Evolutionary conservation across 2,329 filamentous ascomycete species (phyloP), one percentile per base, ranked within the genome.

Genomic region (Periconia sp.): DNA sequence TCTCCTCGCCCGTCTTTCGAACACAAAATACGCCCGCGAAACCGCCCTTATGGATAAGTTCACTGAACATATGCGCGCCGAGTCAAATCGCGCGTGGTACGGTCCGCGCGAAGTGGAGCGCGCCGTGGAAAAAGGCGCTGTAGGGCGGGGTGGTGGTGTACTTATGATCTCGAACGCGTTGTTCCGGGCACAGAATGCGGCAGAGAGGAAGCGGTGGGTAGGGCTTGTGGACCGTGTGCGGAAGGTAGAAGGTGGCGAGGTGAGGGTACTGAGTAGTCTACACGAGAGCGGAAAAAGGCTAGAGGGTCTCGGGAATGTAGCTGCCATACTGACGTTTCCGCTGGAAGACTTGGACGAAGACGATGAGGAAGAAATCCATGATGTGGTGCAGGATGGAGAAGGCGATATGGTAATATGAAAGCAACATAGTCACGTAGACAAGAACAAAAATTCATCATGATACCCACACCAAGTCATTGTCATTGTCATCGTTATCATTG

Each of bases 31-130:
- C 65, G 86, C 89, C 3, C 83, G 85, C 47, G 92, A 96, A 70
- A 90, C 90, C 1, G 81, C 79, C 25, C 78, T 89, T 47, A 91
- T 99, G 84, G 91, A 97, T 59, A 82, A 85, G 31, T 91, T 97
- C 65, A 84, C 88, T 57, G 81, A 85, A 0, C 77, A 89, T 48
- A 76, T 99, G 46, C 85, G 92, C 37, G 83, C 83, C 46, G 92
- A 97, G 50, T 92, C 96, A 54, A 88, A 89, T 3, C 83, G 88
- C 43, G 92, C 92, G 2, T 96, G 92, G 80, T 99, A 99, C 70
- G 94, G 94, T 0, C 83, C 87, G 0, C 81, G 78, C 11, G 89
- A 95, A 39, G 91, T 96, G 2, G 85, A 89, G 63, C 83, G 82
- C 48, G 92, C 92, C 0, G 86, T 96, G 4, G 84, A 85, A 9